Percentiles rank a stretch among this genome's conserved stretches.
These are phyloP conservation scores for Auricularia sp. DNA, from an alignment of 768 basidiomycete species.

Conservation along the genomic window DNA sequence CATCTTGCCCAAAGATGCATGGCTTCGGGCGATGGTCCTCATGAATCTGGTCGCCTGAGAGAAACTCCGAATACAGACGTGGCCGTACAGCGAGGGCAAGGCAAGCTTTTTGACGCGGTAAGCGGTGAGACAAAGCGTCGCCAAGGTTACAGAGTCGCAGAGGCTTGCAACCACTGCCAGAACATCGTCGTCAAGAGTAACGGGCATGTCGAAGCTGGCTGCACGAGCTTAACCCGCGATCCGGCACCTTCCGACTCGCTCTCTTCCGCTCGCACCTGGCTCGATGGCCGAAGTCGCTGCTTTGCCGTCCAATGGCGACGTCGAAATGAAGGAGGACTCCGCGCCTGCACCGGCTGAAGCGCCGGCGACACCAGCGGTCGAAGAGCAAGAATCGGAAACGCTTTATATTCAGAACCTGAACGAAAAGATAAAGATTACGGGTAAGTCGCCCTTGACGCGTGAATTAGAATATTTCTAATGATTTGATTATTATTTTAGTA, in stretches of 20 bases:
- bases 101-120: background rate
- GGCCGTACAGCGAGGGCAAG: background rate
- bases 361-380: conserved; percentile 4
- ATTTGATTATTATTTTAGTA: conserved; percentile 33
- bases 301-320: background rate
- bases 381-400: conserved; percentile 55
- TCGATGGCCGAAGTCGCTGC: background rate
- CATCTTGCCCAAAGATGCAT: background rate
- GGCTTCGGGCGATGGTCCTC: background rate
- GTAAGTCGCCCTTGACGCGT: conserved; percentile 25
- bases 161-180: background rate
- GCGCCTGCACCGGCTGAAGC: conserved; percentile 4
- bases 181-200: background rate
- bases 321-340: conserved; percentile 1
- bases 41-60: background rate
- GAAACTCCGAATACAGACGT: background rate
- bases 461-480: too few species aligned
- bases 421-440: conserved; percentile 81
- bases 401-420: conserved; percentile 95
- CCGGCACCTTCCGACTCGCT: background rate
- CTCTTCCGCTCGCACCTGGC: background rate
- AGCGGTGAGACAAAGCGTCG: background rate
- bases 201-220: background rate
- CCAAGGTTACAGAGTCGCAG: background rate
- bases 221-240: background rate